A percentile compares a stretch with the other conserved stretches of the same genome.
phyloP scores from a whole-genome alignment of 2,329 filamentous ascomycete genomes.

The Sarocladium strictum region DNA sequence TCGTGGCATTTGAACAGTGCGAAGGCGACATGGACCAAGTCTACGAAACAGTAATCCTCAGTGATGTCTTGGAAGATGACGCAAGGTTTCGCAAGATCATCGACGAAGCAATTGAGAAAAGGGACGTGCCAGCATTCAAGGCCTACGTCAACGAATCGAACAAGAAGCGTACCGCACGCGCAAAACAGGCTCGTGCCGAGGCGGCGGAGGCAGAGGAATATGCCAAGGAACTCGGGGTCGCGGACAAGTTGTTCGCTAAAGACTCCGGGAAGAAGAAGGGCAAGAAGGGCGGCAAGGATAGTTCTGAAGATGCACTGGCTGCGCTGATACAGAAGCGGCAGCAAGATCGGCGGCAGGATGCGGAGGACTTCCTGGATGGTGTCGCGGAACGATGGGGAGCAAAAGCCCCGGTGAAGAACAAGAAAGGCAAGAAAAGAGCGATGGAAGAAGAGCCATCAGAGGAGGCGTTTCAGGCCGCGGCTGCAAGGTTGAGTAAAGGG shows the following conservation, averaged over 20 bases:
- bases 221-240: constrained; percentile 67
- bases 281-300: constrained; percentile 29
- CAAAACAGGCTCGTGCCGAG: constrained; percentile 60
- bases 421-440: constrained; percentile 46
- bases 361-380: constrained; percentile 57
- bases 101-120: constrained; percentile 67
- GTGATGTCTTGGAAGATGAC: constrained; percentile 77
- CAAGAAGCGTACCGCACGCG: constrained; percentile 51
- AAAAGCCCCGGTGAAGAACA: constrained; percentile 26
- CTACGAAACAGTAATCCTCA: constrained; percentile 83
- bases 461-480: constrained; percentile 54
- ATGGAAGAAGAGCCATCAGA: constrained; percentile 61
- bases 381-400: constrained; percentile 72
- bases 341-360: constrained; percentile 43
- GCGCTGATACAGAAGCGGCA: constrained; percentile 71
- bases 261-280: constrained; percentile 27
- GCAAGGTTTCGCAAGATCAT: constrained; percentile 77
- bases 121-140: constrained; percentile 60
- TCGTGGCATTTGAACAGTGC: constrained; percentile 66
- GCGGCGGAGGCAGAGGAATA: constrained; percentile 67
- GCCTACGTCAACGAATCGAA: constrained; percentile 71
- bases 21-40: constrained; percentile 72
- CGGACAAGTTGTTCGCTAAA: constrained; percentile 59
- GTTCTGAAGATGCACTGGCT: constrained; percentile 53
- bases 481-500: constrained; percentile 39